Evolutionary conservation across 1,284 basidiomycete genomes (phyloP).

Genomic region (Stereum hirsutum): DNA sequence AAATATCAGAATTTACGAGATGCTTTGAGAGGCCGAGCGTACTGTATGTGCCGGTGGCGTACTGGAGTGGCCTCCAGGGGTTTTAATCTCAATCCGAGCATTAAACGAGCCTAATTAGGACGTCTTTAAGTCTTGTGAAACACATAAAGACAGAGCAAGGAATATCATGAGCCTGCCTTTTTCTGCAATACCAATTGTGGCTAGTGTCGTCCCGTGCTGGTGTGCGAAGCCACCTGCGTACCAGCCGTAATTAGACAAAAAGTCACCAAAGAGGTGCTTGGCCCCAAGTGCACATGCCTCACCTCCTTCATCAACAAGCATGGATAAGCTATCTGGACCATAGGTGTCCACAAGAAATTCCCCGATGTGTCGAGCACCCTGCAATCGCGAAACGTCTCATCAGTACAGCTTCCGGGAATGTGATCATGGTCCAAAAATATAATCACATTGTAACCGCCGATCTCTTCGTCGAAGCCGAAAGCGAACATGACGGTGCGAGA

Average conservation of each 20-base stretch:
- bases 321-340: constrained; percentile 42
- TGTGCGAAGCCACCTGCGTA: constrained; percentile 26
- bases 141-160: too few species aligned
- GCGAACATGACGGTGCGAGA: constrained; percentile 47
- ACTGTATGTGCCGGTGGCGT: constrained; percentile 50
- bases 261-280: too few species aligned
- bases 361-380: constrained; percentile 41
- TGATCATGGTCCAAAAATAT: too few species aligned
- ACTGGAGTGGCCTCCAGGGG: constrained; percentile 62
- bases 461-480: constrained; percentile 70
- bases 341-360: constrained; percentile 38
- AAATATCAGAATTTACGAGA: background rate
- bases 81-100: constrained; percentile 42
- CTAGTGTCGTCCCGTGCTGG: constrained; percentile 30
- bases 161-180: constrained; percentile 57
- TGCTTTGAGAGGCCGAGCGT: constrained; percentile 7
- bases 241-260: too few species aligned
- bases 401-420: too few species aligned
- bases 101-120: too few species aligned
- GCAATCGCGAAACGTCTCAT: too few species aligned
- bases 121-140: too few species aligned
- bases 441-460: constrained; percentile 36
- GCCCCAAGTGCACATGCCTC: constrained; percentile 13
- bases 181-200: constrained; percentile 47
- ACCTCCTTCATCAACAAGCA: constrained; percentile 47